Evolutionary conservation across 2,329 filamentous ascomycete genomes (phyloP).

Genomic region (Leptosphaerulina australis): DNA sequence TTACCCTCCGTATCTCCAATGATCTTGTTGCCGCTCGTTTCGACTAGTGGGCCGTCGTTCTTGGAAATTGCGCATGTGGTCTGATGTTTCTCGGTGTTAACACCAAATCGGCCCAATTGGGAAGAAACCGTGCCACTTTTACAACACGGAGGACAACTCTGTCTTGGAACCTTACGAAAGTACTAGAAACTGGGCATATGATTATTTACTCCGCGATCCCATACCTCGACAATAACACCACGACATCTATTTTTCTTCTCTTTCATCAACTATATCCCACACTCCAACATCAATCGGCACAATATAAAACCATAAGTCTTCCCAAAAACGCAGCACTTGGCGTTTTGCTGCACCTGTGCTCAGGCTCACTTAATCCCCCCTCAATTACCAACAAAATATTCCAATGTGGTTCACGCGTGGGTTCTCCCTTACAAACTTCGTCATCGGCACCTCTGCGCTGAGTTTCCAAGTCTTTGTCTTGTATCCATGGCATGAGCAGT

Average conservation of each 20-base stretch:
- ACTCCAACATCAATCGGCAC: background rate
- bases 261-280: background rate
- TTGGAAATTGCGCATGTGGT: conserved; percentile 15
- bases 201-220: background rate
- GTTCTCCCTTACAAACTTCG: conserved; percentile 69
- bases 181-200: conserved; percentile 11
- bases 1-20: background rate
- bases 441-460: conserved; percentile 68
- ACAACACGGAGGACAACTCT: too few species aligned
- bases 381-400: too few species aligned
- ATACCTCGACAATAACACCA: background rate
- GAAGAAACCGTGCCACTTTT: conserved; percentile 34
- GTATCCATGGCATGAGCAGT: conserved; percentile 72
- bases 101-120: conserved; percentile 23
- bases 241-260: background rate
- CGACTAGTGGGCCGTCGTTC: conserved; percentile 7
- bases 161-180: background rate
- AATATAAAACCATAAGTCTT: background rate
- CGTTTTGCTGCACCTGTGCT: too few species aligned
- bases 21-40: conserved; percentile 25
- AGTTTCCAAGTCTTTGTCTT: conserved; percentile 72
- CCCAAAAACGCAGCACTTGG: too few species aligned
- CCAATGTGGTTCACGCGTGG: conserved; percentile 56
- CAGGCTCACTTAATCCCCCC: background rate
- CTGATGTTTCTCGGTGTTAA: conserved; percentile 27